These are phyloP conservation scores for Cichorium intybus DNA, from an alignment of 140 eudicot species.

Conservation along the genomic window DNA sequence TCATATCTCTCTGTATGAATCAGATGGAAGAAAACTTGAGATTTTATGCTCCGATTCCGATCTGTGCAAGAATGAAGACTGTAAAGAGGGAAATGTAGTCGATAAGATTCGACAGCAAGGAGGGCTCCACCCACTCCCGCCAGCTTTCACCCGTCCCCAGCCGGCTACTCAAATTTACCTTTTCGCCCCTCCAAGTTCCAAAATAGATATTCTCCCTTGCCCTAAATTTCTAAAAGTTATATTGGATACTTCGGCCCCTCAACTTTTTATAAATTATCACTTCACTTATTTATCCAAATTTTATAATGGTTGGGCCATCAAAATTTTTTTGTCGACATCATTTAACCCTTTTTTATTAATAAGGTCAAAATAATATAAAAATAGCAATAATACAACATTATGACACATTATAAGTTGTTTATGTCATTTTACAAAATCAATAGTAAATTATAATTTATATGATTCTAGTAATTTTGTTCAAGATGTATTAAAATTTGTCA, in stretches of 20 bases:
- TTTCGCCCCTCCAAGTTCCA: not conserved
- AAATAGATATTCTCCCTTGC: not conserved
- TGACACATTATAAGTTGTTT: too few relatives aligned
- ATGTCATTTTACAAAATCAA: too few relatives aligned
- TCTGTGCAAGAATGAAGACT: not conserved
- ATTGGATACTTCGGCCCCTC: not conserved
- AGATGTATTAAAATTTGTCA: too few relatives aligned
- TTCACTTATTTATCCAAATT: not conserved
- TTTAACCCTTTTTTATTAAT: too few relatives aligned
- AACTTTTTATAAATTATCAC: too few relatives aligned
- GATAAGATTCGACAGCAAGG: slow-evolving; percentile 23
- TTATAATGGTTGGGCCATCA: not conserved
- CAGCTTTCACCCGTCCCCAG: slow-evolving; percentile 38
- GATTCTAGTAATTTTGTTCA: too few relatives aligned
- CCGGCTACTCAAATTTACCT: slow-evolving; percentile 4
- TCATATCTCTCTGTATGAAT: slow-evolving; percentile 40
- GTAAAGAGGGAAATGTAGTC: slow-evolving; percentile 6
- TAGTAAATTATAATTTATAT: too few relatives aligned
- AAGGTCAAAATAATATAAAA: too few relatives aligned
- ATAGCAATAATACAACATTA: too few relatives aligned
- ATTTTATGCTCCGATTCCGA: not conserved
- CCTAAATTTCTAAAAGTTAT: not conserved
- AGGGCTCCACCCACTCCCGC: slow-evolving; percentile 31
- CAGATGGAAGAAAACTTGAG: not conserved
- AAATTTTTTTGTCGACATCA: not conserved